Evolutionary conservation across 2,329 filamentous ascomycete genomes (phyloP), one percentile per base, ranked within the genome.

Genomic region (Colletotrichum sp.): DNA sequence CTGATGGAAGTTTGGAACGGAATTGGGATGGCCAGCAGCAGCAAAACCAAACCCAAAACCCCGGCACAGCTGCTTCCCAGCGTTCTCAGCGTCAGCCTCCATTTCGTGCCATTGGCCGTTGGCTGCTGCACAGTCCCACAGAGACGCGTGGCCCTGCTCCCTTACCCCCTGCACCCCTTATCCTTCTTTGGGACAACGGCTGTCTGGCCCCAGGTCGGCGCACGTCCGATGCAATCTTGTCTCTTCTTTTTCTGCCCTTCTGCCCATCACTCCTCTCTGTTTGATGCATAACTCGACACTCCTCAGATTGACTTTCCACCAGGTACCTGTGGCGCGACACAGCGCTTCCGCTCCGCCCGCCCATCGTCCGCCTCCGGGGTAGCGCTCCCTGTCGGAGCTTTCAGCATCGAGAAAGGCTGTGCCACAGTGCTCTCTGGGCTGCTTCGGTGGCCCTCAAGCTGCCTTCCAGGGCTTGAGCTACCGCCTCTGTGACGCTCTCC

Each of bases 131-230:
- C 8, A n/a, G 73, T 25, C 34, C 73, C 73, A 69, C 34, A 65
- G 70, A 30, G 73, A 75, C 73, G 73, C 73, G 73, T 75, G 73
- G 73, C 73, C 59, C 59, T 68, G 63, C 64, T 68, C 13, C 64
- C 19, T 27, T 22, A 8, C 5, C 64, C 63, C 73, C 64, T 68
- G 57, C 34, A 52, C 57, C 32, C 39, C 59, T 28, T 68, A 25
- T 59, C 64, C 57, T 65, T 36, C 61, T 68, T 64, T n/a, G 34
- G 57, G 19, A 60, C 32, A 73, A 52, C 57, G 57, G 39, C 57
- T 63, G 59, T 39, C 39, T 57, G 36, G 34, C 36, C 48, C 71
- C 25, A 30, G 69, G 70, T 30, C 25, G 39, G 69, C 28, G 39
- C 60, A 63, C 28, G 67, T 44, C 66, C 59, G 27, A 55, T 74